These are phyloP conservation scores for Cetradonia linearis DNA, from an alignment of 495 filamentous ascomycete species.

Conservation along the genomic window DNA sequence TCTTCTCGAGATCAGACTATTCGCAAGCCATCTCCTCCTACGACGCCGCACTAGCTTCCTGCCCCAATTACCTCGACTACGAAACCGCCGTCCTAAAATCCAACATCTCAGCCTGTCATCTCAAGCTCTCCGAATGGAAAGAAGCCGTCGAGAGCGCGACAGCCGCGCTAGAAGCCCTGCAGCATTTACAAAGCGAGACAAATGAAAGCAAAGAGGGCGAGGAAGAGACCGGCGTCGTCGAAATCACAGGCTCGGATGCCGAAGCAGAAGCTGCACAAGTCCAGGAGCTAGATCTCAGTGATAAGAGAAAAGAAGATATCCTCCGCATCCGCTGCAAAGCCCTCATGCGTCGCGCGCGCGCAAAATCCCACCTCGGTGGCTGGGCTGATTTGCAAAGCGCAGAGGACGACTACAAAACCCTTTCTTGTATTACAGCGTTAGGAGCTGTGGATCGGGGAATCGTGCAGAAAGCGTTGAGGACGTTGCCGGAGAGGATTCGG, in stretches of 20 bases:
- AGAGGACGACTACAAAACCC: constrained; percentile 40
- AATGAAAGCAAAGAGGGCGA: constrained; percentile 13
- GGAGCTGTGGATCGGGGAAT: constrained; percentile 52
- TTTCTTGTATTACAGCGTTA: constrained; percentile 34
- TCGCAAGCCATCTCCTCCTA: constrained; percentile 83
- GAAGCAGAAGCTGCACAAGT: constrained; percentile 53
- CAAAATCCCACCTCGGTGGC: constrained; percentile 54
- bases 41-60: constrained; percentile 69
- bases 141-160: constrained; percentile 66
- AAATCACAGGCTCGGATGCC: constrained; percentile 46
- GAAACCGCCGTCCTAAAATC: constrained; percentile 77
- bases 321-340: constrained; percentile 74
- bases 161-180: constrained; percentile 59
- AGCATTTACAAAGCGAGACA: constrained; percentile 41
- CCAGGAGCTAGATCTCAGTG: constrained; percentile 40
- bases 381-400: constrained; percentile 80
- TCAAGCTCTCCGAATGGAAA: constrained; percentile 83
- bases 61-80: constrained; percentile 81
- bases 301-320: constrained; percentile 50
- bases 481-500: constrained; percentile 56
- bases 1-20: constrained; percentile 64
- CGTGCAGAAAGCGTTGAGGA: constrained; percentile 52
- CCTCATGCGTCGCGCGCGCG: constrained; percentile 73
- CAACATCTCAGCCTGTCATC: constrained; percentile 84
- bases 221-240: constrained; percentile 33